A percentile compares a stretch with the other conserved stretches of the same genome.
Evolutionary conservation across 805 yeast genomes (phyloP).

Genomic region (Cyberlindnera sargentensis): DNA sequence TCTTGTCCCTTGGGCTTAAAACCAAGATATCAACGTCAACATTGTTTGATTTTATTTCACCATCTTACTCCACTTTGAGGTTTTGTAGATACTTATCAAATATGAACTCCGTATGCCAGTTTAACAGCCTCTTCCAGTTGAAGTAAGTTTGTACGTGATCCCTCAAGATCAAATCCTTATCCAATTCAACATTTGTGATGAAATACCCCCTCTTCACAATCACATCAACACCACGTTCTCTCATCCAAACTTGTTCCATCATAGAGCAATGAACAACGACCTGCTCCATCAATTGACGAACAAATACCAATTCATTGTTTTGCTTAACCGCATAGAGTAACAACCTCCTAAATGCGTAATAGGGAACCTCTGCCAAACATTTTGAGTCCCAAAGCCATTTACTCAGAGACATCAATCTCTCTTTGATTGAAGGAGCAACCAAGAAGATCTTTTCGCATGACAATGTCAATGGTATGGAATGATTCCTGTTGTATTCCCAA

Average conservation of each 20-base stretch:
- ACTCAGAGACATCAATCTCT: constrained; percentile 8
- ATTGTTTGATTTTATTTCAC: background rate
- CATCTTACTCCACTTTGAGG: background rate
- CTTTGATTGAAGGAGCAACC: constrained; percentile 6
- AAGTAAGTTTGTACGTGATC: constrained; percentile 12
- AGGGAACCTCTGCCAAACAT: constrained; percentile 17
- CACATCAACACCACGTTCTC: constrained; percentile 9
- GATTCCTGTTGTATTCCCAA: constrained; percentile 10
- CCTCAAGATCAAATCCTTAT: constrained; percentile 6
- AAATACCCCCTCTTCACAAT: constrained; percentile 11
- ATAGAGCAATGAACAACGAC: constrained; percentile 15
- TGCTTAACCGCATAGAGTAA: constrained; percentile 7
- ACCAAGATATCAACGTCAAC: background rate
- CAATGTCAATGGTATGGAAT: constrained; percentile 1
- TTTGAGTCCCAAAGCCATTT: constrained; percentile 19
- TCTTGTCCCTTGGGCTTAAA: no score
- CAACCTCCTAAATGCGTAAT: constrained; percentile 13
- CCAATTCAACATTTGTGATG: constrained; percentile 7
- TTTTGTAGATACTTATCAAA: constrained; percentile 11
- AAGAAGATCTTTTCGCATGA: background rate
- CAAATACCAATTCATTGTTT: constrained; percentile 12
- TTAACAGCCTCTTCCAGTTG: constrained; percentile 17
- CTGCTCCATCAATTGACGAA: constrained; percentile 13
- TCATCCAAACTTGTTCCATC: constrained; percentile 13
- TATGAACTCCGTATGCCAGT: constrained; percentile 18